These are phyloP conservation scores for Closterium sp. DNA, from an alignment of 139 green algal species.

Conservation along the genomic window DNA sequence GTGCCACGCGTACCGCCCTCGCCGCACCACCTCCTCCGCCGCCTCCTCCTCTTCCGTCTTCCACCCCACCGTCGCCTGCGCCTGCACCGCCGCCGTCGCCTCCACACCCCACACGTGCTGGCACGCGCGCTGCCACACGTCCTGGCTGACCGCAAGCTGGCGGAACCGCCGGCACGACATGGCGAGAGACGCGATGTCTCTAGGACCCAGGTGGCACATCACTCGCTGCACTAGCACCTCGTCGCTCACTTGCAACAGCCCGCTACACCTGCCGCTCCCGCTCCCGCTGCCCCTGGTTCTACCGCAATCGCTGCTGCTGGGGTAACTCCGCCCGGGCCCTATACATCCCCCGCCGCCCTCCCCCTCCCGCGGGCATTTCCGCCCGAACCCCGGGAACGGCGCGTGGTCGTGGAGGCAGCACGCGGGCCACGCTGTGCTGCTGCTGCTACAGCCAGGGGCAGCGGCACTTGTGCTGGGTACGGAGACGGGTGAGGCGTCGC, in stretches of 20 bases:
- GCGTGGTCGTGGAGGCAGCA: not conserved
- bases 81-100: not conserved
- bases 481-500: not conserved
- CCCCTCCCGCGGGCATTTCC: not conserved
- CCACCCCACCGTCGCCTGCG: slow-evolving; percentile 7
- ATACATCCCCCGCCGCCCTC: not conserved
- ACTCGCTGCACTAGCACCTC: slow-evolving; percentile 25
- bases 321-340: not conserved
- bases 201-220: slow-evolving; percentile 17
- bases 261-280: not conserved
- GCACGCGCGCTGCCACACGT: slow-evolving; percentile 27
- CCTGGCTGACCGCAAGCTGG: slow-evolving; percentile 5
- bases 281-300: not conserved
- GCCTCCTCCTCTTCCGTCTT: not conserved
- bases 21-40: not conserved
- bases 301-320: not conserved
- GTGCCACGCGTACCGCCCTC: not conserved
- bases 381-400: not conserved
- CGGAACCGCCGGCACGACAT: slow-evolving; percentile 42
- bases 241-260: slow-evolving; percentile 22
- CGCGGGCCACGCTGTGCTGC: not conserved
- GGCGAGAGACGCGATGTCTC: slow-evolving; percentile 5
- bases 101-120: slow-evolving; percentile 34
- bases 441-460: not conserved
- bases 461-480: not conserved